Evolutionary conservation across 2,329 filamentous ascomycete genomes (phyloP).

Genomic region (Calonectria leucothoes): DNA sequence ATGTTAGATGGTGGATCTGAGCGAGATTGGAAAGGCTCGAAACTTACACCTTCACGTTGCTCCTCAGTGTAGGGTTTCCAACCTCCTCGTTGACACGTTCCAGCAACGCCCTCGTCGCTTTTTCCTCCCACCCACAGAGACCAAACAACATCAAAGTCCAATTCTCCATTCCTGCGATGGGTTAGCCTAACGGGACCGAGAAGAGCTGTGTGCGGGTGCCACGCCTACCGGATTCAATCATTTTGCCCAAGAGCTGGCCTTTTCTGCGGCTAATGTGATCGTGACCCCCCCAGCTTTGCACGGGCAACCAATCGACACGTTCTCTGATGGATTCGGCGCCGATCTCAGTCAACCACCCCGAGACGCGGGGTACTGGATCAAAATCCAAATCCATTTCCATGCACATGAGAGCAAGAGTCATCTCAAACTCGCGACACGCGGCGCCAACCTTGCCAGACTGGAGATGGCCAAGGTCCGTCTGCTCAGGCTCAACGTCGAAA

Average conservation of each 20-base stretch:
- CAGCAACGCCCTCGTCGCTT: slow-evolving; percentile 44
- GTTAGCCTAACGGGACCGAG: slow-evolving; percentile 10
- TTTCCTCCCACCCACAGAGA: slow-evolving; percentile 46
- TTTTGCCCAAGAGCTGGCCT: slow-evolving; percentile 49
- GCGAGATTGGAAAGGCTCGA: rapidly evolving
- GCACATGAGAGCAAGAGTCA: slow-evolving; percentile 42
- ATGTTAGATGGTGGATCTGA: neutral
- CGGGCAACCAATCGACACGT: slow-evolving; percentile 54
- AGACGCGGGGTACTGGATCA: slow-evolving; percentile 51
- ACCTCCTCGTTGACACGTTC: slow-evolving; percentile 46
- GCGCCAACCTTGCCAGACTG: slow-evolving; percentile 34
- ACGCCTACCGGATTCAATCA: slow-evolving; percentile 51
- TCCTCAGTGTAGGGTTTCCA: slow-evolving; percentile 43
- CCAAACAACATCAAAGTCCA: slow-evolving; percentile 49
- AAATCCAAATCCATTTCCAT: slow-evolving; percentile 50
- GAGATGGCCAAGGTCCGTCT: slow-evolving; percentile 28
- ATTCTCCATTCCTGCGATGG: slow-evolving; percentile 41
- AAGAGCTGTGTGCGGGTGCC: neutral
- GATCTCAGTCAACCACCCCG: slow-evolving; percentile 48
- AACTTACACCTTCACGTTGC: slow-evolving; percentile 48
- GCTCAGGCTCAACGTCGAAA: slow-evolving; percentile 50
- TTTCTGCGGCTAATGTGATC: slow-evolving; percentile 53
- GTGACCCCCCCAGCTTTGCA: slow-evolving; percentile 53
- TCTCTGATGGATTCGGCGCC: slow-evolving; percentile 56
- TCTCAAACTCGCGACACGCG: slow-evolving; percentile 50